phyloP scores from a whole-genome alignment of 108 stramenopile genomes.

The Nitzschia inconspicua region DNA sequence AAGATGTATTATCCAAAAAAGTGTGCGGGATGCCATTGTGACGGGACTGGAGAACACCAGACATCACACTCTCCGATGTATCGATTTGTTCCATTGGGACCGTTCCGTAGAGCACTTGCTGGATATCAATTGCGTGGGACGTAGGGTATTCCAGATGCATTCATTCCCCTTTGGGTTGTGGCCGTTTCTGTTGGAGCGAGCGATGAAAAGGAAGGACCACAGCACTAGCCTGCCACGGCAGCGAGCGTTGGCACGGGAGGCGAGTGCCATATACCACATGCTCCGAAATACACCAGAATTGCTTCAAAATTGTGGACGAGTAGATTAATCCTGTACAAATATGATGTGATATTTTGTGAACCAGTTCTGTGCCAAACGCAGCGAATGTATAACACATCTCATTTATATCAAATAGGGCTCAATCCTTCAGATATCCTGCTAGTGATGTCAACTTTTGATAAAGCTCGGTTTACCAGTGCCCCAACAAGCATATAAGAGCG shows the following conservation, averaged over 20 bases:
- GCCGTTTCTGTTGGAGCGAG: constrained; percentile 1
- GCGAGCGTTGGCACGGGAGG: neutral
- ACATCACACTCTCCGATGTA: neutral
- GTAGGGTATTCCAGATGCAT: neutral
- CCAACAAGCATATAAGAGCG: no score
- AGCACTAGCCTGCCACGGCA: neutral
- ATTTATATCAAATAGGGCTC: no score
- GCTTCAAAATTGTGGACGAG: neutral
- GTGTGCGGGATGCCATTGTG: constrained; percentile 1
- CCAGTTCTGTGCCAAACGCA: neutral
- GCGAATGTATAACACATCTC: neutral
- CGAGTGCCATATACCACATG: constrained; percentile 1
- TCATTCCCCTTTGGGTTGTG: neutral
- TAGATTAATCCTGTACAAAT: neutral
- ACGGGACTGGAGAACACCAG: neutral
- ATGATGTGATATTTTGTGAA: neutral
- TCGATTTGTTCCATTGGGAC: constrained; percentile 4
- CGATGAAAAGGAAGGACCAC: neutral
- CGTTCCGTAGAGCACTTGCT: neutral
- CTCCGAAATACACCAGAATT: constrained; percentile 5
- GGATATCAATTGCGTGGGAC: neutral
- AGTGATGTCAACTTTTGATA: no score
- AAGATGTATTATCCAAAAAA: neutral
- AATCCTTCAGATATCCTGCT: no score
- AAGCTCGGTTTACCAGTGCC: no score